These are phyloP conservation scores for Phlebiopsis gigantea DNA, from an alignment of 768 basidiomycete genomes.

Conservation along the genomic window DNA sequence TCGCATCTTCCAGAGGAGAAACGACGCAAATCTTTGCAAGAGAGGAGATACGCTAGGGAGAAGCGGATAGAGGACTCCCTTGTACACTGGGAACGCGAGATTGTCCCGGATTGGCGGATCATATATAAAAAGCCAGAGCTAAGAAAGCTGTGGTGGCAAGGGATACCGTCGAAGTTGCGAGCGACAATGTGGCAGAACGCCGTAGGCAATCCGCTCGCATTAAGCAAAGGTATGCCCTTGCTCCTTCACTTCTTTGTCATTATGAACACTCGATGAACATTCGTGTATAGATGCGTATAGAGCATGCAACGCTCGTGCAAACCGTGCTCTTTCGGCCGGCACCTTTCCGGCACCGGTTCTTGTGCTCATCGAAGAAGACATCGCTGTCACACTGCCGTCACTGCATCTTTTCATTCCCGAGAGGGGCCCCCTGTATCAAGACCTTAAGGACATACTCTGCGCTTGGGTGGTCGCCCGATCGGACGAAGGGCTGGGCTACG, in stretches of 20 bases:
- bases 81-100: constrained; percentile 69
- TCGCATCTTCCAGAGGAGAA: constrained; percentile 53
- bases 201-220: constrained; percentile 76
- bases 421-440: constrained; percentile 73
- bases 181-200: constrained; percentile 80
- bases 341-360: constrained; percentile 63
- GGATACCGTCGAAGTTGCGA: constrained; percentile 78
- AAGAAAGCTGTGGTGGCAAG: constrained; percentile 81
- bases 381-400: constrained; percentile 64
- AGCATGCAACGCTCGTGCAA: constrained; percentile 67
- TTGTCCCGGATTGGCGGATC: constrained; percentile 79
- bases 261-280: constrained; percentile 1
- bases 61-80: constrained; percentile 65
- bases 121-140: constrained; percentile 62
- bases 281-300: constrained; percentile 60
- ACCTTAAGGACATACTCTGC: constrained; percentile 77
- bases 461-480: constrained; percentile 87
- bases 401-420: constrained; percentile 77
- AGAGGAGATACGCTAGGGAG: constrained; percentile 60
- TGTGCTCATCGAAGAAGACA: constrained; percentile 67
- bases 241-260: constrained; percentile 1
- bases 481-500: constrained; percentile 79
- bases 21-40: constrained; percentile 54
- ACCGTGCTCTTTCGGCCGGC: constrained; percentile 58
- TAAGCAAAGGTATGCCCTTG: constrained; percentile 66